Conservation (phyloP, 441 rosid species). For the Breynia disticha region DNA sequence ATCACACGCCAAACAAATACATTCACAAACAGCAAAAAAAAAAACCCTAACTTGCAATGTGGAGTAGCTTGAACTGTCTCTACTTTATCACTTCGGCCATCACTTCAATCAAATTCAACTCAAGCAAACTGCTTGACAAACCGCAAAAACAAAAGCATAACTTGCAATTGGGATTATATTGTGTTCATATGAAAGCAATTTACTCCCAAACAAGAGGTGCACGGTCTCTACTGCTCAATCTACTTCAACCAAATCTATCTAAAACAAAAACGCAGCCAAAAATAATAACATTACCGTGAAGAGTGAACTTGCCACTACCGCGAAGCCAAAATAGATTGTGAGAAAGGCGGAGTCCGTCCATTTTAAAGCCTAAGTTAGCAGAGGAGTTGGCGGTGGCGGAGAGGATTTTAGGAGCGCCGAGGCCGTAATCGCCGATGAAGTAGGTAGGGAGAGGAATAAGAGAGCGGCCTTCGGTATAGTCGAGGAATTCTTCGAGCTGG, state of each 20-base stretch:
- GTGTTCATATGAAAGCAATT: no score
- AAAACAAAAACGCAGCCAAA: no score
- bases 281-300: slow-evolving; percentile 37
- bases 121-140: no score
- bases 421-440: slow-evolving; percentile 88
- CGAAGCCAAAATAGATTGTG: slow-evolving; percentile 71
- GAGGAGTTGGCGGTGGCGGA: slow-evolving; percentile 44
- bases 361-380: slow-evolving; percentile 69
- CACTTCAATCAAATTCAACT: no score
- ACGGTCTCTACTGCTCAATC: no score
- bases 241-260: no score
- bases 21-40: not conserved
- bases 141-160: no score
- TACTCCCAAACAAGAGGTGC: no score
- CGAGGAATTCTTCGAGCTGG: slow-evolving; percentile 49
- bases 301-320: slow-evolving; percentile 87
- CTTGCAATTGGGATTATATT: no score
- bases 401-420: slow-evolving; percentile 53
- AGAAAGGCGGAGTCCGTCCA: slow-evolving; percentile 64
- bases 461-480: slow-evolving; percentile 58
- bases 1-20: slow-evolving; percentile 5
- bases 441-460: slow-evolving; percentile 70
- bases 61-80: no score
- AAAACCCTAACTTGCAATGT: not conserved
- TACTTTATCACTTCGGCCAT: no score